Evolutionary conservation across 805 yeast genomes (phyloP).

Genomic region (Pichia deserticola): DNA sequence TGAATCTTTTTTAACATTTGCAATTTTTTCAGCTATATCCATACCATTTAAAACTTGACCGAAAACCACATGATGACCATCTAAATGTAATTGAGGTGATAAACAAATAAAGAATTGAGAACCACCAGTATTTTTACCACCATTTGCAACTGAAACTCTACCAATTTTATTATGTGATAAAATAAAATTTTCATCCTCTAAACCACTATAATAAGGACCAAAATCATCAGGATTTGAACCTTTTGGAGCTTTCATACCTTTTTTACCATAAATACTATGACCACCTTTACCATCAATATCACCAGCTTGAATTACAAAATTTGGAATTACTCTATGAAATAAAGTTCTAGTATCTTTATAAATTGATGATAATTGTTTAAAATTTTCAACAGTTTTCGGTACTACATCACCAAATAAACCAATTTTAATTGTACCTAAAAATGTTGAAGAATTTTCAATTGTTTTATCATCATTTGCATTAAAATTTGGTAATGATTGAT

Average conservation of each 20-base stretch:
- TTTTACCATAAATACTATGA: slow-evolving; percentile 48
- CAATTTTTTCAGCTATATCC: slow-evolving; percentile 55
- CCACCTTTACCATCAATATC: slow-evolving; percentile 79
- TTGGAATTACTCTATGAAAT: slow-evolving; percentile 68
- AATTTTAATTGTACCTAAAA: slow-evolving; percentile 40
- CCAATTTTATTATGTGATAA: slow-evolving; percentile 42
- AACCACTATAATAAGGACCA: slow-evolving; percentile 44
- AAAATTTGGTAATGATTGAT: no score
- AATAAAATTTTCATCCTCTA: slow-evolving; percentile 65
- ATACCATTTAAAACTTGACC: slow-evolving; percentile 69
- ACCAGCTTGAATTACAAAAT: slow-evolving; percentile 85
- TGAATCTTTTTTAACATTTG: slow-evolving; percentile 41
- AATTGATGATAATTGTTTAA: slow-evolving; percentile 41
- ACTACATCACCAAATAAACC: slow-evolving; percentile 61
- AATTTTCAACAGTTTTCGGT: slow-evolving; percentile 58
- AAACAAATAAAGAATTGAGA: slow-evolving; percentile 68
- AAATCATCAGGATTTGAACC: slow-evolving; percentile 1
- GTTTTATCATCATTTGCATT: neutral
- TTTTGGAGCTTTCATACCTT: slow-evolving; percentile 4
- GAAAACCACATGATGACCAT: slow-evolving; percentile 65
- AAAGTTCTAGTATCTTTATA: slow-evolving; percentile 44
- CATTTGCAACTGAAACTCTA: slow-evolving; percentile 44
- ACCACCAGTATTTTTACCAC: slow-evolving; percentile 51
- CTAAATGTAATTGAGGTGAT: slow-evolving; percentile 40
- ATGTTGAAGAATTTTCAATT: slow-evolving; percentile 1